Base-by-base conservation (phyloP, 768 basidiomycete genomes). In the Auriscalpium orientale region DNA sequence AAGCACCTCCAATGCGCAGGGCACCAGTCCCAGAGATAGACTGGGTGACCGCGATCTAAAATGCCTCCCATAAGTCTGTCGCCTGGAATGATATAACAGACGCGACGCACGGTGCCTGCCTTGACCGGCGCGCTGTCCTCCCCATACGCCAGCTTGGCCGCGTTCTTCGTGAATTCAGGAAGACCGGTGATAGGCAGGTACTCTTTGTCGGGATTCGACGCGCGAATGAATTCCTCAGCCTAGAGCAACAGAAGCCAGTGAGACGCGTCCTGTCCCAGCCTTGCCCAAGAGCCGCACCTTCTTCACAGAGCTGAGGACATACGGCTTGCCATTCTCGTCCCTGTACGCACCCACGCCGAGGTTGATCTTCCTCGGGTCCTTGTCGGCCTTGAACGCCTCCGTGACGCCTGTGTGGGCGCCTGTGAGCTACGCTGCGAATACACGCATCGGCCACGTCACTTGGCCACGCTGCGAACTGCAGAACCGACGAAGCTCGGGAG, bases 11-110 rank as follows among this genome's bases (percentile, higher is more conserved):
- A 70, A 98, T 91, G 64, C 97, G 83, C 61, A 98, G 88, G 46
- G 97, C 97, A 64, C 97, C 97, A 12, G 97, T 99, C 13, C 97
- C 97, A 33, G 95, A 98, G 70, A 98, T 95, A 54, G 94, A 87
- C 71, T 99, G 97, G 11, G 92, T 88, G 53, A 89, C 79, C 22
- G 91, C 82, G 66, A 95, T 78, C 89, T 95, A 62, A 53, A 53
- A 47, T 56, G 49, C 53, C 18, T 43, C 34, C 51, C 48, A 51
- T 54, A 48, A 45, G 56, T 54, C 51, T 49, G 54, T 57, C 47
- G 49, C 15, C 28, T 18, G 8, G 9, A 7, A n/a, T n/a, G 18
- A 37, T 20, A 16, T 37, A 2, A 34, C 48, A 18, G 22, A 49
- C 2, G 22, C 48, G 50, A 80, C 89, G 52, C 65, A 92, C 89